A percentile compares a stretch with the other conserved stretches of the same genome.
Evolutionary conservation across 345 rosid species (phyloP).

Genomic region (thale cress (Arabidopsis thaliana)): TAIR10.1 NC_003070.9:27205501-27206000

Average conservation of each 20-base stretch:
- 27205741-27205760: conserved; percentile 57
- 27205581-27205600: conserved; percentile 63
- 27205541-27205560: conserved; percentile 45
- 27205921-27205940: conserved; percentile 70
- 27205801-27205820: conserved; percentile 56
- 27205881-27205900: conserved; percentile 57
- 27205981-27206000: conserved; percentile 66
- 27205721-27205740: conserved; percentile 70
- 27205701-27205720: conserved; percentile 57
- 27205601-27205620: conserved; percentile 57
- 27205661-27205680: conserved; percentile 56
- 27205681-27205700: conserved; percentile 61
- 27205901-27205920: conserved; percentile 72
- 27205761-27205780: conserved; percentile 49
- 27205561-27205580: conserved; percentile 61
- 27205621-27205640: conserved; percentile 57
- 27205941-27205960: conserved; percentile 60
- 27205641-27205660: conserved; percentile 58
- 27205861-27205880: conserved; percentile 42
- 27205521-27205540: conserved; percentile 47
- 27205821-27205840: conserved; percentile 58
- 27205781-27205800: conserved; percentile 51
- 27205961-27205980: conserved; percentile 70
- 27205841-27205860: conserved; percentile 46
- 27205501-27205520: conserved; percentile 30